Evolutionary conservation across 2,329 filamentous ascomycete species (phyloP).

Genomic region (Ophiostoma australiae): DNA sequence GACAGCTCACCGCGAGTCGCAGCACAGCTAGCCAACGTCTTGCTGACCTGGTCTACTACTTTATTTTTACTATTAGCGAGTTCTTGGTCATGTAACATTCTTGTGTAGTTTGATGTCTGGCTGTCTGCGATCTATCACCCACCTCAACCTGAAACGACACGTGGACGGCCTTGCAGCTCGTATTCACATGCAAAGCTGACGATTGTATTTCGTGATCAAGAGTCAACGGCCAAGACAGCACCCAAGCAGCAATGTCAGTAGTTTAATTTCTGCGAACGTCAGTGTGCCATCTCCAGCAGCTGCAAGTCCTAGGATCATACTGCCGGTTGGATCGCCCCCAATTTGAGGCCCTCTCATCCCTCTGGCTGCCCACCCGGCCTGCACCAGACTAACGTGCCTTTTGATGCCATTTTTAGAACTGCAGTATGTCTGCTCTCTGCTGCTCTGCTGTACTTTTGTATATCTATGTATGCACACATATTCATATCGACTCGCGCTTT

Average conservation of each 20-base stretch:
- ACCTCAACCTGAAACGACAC: slow-evolving; percentile 9
- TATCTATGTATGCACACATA: neutral
- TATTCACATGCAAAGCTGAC: slow-evolving; percentile 8
- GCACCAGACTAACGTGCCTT: neutral
- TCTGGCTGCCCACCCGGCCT: neutral
- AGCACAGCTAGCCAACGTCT: neutral
- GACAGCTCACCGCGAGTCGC: neutral
- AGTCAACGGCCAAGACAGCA: neutral
- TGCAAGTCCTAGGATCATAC: neutral
- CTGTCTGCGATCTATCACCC: neutral
- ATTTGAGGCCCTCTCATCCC: neutral
- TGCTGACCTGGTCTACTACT: neutral
- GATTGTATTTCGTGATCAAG: neutral
- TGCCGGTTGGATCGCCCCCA: neutral
- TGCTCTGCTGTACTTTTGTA: neutral
- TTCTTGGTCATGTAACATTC: too few species aligned
- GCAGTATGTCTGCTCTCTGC: neutral
- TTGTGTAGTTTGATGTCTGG: too few species aligned
- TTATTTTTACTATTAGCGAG: too few species aligned
- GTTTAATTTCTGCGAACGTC: too few species aligned
- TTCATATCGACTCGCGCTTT: neutral
- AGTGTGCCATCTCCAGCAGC: too few species aligned
- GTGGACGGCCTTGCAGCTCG: slow-evolving; percentile 8
- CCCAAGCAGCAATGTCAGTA: too few species aligned
- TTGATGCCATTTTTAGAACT: slow-evolving; percentile 9